Evolutionary conservation across 2,329 filamentous ascomycete species (phyloP), one percentile per base, ranked within the genome.

Genomic region (Diaporthe australafricana): DNA sequence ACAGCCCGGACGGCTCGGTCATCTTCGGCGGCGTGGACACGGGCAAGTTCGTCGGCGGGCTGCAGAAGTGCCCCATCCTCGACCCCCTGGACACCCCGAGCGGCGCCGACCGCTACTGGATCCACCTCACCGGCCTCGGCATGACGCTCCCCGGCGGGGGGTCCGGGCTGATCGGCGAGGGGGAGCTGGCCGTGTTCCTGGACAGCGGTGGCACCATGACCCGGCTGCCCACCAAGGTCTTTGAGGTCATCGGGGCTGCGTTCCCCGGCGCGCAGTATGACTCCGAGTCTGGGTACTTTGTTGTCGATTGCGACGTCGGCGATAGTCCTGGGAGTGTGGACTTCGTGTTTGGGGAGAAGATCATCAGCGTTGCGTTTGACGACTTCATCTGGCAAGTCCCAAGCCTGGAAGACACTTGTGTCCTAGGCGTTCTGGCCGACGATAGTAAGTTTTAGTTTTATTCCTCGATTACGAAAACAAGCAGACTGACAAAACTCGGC

Each of bases 11-110:
- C 4, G 87, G 87, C 40, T 84, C 87, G 66, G 76, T 89, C 71
- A 87, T 88, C 67, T 88, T 88, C 72, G 87, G 87, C 38, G 87
- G 87, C 16, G 75, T 89, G 14, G 87, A 89, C 72, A 84, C 82
- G 22, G 86, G 81, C 76, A 88, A 87, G 75, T 89, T 84, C 76
- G 79, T 84, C 11, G 87, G 87, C 27, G 75, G 76, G 9, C 79
- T 89, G 9, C 80, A 81, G 68, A 81, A 80, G 30, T 79, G 84
- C 1, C 82, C 84, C 48, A 85, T 87, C 22, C 79, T 87, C 38
- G 76, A 79, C 4, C 76, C 70, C 0, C 32, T 62, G 0, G 27
- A 77, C 4, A 73, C 72, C 1, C 76, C 77, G 16, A 17, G 63
- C 9, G 75, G 74, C 40, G 60, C 73, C 2, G 76, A 81, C 60